These are phyloP conservation scores for Arthrobotrys iridis DNA, from an alignment of 2,329 filamentous ascomycete species.

Conservation along the genomic window DNA sequence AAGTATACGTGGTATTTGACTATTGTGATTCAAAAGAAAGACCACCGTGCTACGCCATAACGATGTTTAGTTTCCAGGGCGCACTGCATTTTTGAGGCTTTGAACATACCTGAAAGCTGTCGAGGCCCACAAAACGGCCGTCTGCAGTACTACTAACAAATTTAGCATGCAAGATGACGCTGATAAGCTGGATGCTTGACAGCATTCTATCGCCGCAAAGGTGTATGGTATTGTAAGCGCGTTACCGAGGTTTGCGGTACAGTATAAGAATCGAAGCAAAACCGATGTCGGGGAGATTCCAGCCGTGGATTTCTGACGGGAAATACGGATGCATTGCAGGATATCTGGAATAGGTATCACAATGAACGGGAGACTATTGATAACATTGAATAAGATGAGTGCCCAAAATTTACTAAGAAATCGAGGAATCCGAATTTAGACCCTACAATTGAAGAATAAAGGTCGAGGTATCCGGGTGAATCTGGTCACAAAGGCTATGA, in stretches of 20 bases:
- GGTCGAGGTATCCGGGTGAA: slow-evolving; percentile 18
- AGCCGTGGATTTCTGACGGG: slow-evolving; percentile 15
- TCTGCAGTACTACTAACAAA: slow-evolving; percentile 38
- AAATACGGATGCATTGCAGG: slow-evolving; percentile 38
- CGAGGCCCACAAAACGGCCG: slow-evolving; percentile 24
- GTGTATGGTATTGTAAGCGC: slow-evolving; percentile 46
- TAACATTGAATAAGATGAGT: not conserved
- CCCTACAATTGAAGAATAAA: slow-evolving; percentile 41
- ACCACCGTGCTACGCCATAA: slow-evolving; percentile 14
- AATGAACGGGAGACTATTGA: slow-evolving; percentile 30
- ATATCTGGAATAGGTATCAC: slow-evolving; percentile 46
- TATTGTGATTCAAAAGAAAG: slow-evolving; percentile 25
- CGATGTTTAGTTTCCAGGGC: not conserved
- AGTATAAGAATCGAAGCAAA: slow-evolving; percentile 44
- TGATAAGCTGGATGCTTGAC: slow-evolving; percentile 1
- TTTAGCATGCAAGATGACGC: slow-evolving; percentile 28
- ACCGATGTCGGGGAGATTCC: slow-evolving; percentile 40
- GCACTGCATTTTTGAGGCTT: not conserved
- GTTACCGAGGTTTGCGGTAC: slow-evolving; percentile 45
- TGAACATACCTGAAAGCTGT: slow-evolving; percentile 25
- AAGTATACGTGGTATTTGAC: slow-evolving; percentile 25
- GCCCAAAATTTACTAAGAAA: not conserved
- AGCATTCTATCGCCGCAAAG: slow-evolving; percentile 45
- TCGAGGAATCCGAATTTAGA: not conserved
- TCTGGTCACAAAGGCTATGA: slow-evolving; percentile 48